These are phyloP conservation scores for Mycena rebaudengoi DNA, from an alignment of 768 basidiomycete species.

Conservation along the genomic window DNA sequence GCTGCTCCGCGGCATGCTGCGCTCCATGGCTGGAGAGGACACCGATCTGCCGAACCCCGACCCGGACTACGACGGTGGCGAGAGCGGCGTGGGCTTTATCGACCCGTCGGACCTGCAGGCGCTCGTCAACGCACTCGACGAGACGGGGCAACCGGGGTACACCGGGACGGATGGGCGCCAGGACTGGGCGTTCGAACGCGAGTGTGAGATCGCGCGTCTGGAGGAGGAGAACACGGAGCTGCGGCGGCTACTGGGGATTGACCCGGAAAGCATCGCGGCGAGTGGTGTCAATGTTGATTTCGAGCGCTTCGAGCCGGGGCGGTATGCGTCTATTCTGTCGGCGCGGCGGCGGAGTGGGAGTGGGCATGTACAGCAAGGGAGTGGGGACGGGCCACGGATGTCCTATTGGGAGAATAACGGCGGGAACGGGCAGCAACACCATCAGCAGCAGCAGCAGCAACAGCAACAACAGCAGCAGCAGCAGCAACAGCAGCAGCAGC, in stretches of 20 bases:
- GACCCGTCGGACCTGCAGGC: constrained; percentile 50
- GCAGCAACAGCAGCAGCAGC: constrained; percentile 28
- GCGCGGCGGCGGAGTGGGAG: constrained; percentile 41
- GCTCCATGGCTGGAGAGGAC: constrained; percentile 73
- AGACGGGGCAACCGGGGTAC: constrained; percentile 13
- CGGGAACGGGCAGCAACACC: constrained; percentile 28
- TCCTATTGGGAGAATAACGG: constrained; percentile 41
- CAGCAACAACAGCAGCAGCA: constrained; percentile 31
- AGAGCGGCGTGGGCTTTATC: constrained; percentile 33
- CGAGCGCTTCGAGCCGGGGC: constrained; percentile 55
- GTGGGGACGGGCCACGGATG: constrained; percentile 28
- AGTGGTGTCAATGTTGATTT: constrained; percentile 63
- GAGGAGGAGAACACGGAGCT: constrained; percentile 86
- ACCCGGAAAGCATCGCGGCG: constrained; percentile 59
- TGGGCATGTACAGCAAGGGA: constrained; percentile 29
- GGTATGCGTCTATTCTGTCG: constrained; percentile 45
- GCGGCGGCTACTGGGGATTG: constrained; percentile 79
- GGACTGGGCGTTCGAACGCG: constrained; percentile 92
- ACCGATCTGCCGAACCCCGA: constrained; percentile 49
- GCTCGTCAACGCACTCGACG: constrained; percentile 40
- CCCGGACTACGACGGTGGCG: constrained; percentile 45
- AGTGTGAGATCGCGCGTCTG: constrained; percentile 84
- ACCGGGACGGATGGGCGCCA: constrained; percentile 46
- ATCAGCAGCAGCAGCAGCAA: constrained; percentile 6
- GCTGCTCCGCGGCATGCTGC: constrained; percentile 75